These are phyloP conservation scores for Hypoxylon sp. DNA, from an alignment of 2,329 filamentous ascomycete genomes.

Conservation along the genomic window DNA sequence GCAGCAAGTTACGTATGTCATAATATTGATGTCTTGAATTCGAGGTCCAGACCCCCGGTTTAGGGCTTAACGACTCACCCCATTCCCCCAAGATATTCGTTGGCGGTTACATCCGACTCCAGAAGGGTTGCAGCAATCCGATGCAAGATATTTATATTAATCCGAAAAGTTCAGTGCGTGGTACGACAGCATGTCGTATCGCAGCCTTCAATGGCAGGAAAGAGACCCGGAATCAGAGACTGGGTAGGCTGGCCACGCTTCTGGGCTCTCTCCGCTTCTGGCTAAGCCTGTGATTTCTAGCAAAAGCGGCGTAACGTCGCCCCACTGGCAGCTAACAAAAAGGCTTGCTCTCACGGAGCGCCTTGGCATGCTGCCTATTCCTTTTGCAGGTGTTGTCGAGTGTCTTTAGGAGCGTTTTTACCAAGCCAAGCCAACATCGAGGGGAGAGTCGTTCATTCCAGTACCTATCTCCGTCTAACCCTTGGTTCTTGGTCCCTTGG, in stretches of 20 bases:
- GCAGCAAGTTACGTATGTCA: constrained; percentile 8
- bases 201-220: constrained; percentile 17
- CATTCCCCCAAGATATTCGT: constrained; percentile 14
- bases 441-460: background rate
- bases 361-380: constrained; percentile 11
- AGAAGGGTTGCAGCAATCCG: constrained; percentile 1
- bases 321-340: constrained; percentile 11
- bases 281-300: constrained; percentile 1
- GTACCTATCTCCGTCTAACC: background rate
- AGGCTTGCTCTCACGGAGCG: constrained; percentile 19
- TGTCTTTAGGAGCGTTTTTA: background rate
- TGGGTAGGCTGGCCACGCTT: background rate
- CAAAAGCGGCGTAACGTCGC: constrained; percentile 20
- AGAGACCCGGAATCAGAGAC: constrained; percentile 15
- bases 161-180: constrained; percentile 7
- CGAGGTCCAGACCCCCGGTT: constrained; percentile 21
- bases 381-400: background rate
- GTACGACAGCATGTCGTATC: constrained; percentile 22
- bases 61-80: constrained; percentile 13
- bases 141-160: constrained; percentile 6
- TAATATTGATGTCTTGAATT: constrained; percentile 32
- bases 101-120: constrained; percentile 31
- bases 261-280: constrained; percentile 4
- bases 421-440: background rate
- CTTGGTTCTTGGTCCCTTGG: background rate